Evolutionary conservation across 2,329 filamentous ascomycete species (phyloP).

Genomic region (Elsinoe arachidis): DNA sequence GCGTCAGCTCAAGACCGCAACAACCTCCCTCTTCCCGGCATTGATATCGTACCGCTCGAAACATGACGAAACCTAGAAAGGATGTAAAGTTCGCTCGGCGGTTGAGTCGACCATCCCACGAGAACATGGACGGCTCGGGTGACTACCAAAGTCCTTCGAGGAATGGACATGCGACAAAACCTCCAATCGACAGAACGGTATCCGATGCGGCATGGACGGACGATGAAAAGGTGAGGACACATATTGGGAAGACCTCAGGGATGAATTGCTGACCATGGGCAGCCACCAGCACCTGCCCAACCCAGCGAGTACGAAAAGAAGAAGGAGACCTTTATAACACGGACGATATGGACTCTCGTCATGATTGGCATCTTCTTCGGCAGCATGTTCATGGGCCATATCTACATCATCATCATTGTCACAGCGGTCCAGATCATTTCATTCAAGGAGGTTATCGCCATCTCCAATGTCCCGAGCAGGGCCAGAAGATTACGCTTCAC

Average conservation of each 20-base stretch:
- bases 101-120: slow-evolving; percentile 58
- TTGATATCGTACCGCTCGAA: no score
- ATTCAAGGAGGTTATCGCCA: slow-evolving; percentile 98
- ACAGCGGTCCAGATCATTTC: slow-evolving; percentile 92
- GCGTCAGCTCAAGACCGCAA: neutral
- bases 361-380: slow-evolving; percentile 94
- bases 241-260: neutral
- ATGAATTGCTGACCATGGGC: neutral
- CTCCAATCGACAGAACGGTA: slow-evolving; percentile 14
- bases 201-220: slow-evolving; percentile 17
- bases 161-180: slow-evolving; percentile 27
- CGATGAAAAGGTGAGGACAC: slow-evolving; percentile 16
- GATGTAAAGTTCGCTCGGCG: slow-evolving; percentile 55
- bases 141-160: slow-evolving; percentile 43
- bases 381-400: slow-evolving; percentile 88
- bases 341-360: slow-evolving; percentile 94
- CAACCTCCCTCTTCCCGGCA: neutral
- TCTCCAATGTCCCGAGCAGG: slow-evolving; percentile 86
- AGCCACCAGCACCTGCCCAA: slow-evolving; percentile 22
- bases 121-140: slow-evolving; percentile 46
- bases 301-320: slow-evolving; percentile 90
- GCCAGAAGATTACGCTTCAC: slow-evolving; percentile 87
- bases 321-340: slow-evolving; percentile 93
- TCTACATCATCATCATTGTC: slow-evolving; percentile 91
- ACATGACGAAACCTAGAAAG: slow-evolving; percentile 47